Evolutionary conservation across 495 filamentous ascomycete genomes (phyloP).

Genomic region (Penicillium ochrochloron): DNA sequence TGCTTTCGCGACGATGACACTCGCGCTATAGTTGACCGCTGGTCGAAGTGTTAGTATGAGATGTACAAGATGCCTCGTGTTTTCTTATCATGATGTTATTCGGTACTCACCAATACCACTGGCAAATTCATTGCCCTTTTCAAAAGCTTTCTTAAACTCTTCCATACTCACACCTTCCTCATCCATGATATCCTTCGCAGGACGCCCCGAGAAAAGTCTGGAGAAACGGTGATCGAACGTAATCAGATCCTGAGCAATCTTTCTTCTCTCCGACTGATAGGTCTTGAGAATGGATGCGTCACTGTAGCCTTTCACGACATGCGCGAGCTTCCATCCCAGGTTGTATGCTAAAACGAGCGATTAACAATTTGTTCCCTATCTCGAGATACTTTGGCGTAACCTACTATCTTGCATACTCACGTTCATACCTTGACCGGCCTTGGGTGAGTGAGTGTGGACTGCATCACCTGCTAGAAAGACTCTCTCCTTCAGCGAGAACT

Average conservation of each 20-base stretch:
- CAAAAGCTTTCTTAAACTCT: constrained; percentile 51
- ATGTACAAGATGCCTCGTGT: neutral
- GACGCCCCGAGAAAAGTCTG: constrained; percentile 50
- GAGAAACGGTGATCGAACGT: constrained; percentile 64
- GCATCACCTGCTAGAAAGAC: constrained; percentile 70
- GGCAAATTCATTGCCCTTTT: constrained; percentile 44
- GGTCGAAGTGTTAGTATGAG: neutral
- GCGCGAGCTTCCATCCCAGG: constrained; percentile 74
- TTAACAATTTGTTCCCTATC: neutral
- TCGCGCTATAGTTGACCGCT: constrained; percentile 44
- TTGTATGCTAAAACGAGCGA: constrained; percentile 56
- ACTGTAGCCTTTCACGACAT: constrained; percentile 59
- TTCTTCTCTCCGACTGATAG: constrained; percentile 61
- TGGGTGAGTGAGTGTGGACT: constrained; percentile 65
- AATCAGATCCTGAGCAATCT: constrained; percentile 70
- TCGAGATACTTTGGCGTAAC: neutral
- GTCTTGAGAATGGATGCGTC: constrained; percentile 60
- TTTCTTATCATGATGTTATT: neutral
- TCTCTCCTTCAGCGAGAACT: constrained; percentile 61
- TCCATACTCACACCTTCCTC: constrained; percentile 52
- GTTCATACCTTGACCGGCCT: constrained; percentile 81
- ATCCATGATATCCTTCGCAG: constrained; percentile 41
- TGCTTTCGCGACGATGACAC: constrained; percentile 38
- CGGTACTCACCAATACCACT: constrained; percentile 40
- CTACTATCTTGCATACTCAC: constrained; percentile 62